A percentile compares a stretch with the other conserved stretches of the same genome.
These are phyloP conservation scores for Annulohypoxylon nitens DNA, from an alignment of 495 filamentous ascomycete species.

Conservation along the genomic window DNA sequence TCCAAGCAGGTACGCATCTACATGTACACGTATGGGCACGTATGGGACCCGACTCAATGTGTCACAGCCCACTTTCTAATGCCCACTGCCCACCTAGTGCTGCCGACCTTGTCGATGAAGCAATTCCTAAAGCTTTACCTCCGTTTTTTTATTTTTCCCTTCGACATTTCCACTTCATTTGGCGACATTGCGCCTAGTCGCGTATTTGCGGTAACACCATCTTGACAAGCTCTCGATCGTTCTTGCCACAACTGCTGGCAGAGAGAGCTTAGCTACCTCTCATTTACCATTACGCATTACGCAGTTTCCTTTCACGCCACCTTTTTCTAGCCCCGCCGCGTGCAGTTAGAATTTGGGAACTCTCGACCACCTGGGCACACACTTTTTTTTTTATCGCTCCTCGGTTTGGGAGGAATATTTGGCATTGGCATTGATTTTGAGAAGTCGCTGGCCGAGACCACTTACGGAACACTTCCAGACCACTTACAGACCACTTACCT, in stretches of 20 bases:
- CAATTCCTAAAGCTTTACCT: constrained; percentile 46
- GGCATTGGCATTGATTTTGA: constrained; percentile 25
- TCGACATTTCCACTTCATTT: constrained; percentile 23
- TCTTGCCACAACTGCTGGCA: constrained; percentile 13
- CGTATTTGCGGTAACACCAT: constrained; percentile 13
- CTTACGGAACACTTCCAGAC: background rate
- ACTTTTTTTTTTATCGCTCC: constrained; percentile 22
- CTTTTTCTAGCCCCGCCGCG: constrained; percentile 36
- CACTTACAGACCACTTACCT: background rate
- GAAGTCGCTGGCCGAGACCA: constrained; percentile 25
- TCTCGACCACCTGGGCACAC: constrained; percentile 1
- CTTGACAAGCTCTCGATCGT: constrained; percentile 21
- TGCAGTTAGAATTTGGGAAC: constrained; percentile 20
- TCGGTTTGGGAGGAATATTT: constrained; percentile 32
- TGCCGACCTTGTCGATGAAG: constrained; percentile 43
- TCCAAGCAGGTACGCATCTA: constrained; percentile 21
- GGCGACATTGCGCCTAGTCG: constrained; percentile 32
- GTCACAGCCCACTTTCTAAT: constrained; percentile 46
- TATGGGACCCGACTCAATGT: constrained; percentile 36
- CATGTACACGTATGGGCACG: constrained; percentile 29
- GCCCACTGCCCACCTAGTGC: constrained; percentile 19
- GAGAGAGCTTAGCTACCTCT: constrained; percentile 11
- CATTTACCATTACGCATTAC: constrained; percentile 12
- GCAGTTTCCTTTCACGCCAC: constrained; percentile 29
- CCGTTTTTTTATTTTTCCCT: constrained; percentile 25